A percentile compares a stretch with the other conserved stretches of the same genome.
These are phyloP conservation scores for Saturnispora ahearnii DNA, from an alignment of 805 yeast species.

Conservation along the genomic window DNA sequence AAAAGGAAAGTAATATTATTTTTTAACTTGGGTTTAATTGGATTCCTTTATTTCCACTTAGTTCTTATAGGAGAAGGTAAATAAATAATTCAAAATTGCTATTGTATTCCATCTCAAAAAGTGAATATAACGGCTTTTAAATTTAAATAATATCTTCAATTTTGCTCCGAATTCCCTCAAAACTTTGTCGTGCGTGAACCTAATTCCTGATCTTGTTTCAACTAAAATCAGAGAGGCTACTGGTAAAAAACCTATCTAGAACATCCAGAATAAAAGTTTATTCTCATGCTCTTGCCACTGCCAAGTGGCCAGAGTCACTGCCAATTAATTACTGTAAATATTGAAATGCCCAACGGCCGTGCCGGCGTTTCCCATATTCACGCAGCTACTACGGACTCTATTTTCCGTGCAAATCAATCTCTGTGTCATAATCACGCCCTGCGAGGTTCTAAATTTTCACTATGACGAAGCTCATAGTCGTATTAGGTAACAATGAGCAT, in stretches of 20 bases:
- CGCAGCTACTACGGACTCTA: background rate
- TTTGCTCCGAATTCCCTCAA: no score
- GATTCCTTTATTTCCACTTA: background rate
- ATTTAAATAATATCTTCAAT: no score
- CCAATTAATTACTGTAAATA: background rate
- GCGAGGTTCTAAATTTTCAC: no score
- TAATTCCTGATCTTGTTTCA: no score
- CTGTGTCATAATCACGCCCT: background rate
- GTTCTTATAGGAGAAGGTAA: background rate
- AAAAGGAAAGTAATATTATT: background rate
- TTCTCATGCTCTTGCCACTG: background rate
- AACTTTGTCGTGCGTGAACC: no score
- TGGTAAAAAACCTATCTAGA: no score
- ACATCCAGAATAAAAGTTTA: no score
- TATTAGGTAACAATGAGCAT: no score
- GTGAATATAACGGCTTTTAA: background rate
- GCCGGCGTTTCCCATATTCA: background rate
- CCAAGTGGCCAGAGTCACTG: background rate
- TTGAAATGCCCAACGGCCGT: background rate
- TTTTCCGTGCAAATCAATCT: background rate
- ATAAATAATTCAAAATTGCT: background rate
- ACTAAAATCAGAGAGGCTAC: no score
- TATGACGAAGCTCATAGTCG: no score
- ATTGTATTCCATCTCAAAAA: background rate
- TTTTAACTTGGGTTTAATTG: background rate